These are phyloP conservation scores for sorghum (Sorghum bicolor) DNA, from an alignment of 176 grass and related monocot genomes.

Conservation along the genomic window DNA sequence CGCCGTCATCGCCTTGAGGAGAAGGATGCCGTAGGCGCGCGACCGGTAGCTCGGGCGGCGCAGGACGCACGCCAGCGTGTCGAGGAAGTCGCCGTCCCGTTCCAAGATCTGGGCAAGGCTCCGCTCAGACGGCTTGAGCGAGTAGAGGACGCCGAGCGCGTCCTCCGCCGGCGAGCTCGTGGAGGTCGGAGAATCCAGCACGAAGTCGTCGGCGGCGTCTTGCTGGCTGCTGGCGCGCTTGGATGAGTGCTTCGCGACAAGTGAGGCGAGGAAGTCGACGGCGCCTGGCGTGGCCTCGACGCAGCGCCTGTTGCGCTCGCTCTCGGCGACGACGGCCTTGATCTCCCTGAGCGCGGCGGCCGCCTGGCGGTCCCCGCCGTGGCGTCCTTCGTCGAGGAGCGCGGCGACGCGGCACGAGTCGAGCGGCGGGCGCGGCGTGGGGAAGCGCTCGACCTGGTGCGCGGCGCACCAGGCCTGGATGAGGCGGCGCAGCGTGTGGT, in stretches of 20 bases:
- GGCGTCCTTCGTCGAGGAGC: conserved; percentile 38
- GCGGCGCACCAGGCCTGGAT: conserved; percentile 80
- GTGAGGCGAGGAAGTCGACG: conserved; percentile 42
- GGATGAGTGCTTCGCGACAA: not conserved
- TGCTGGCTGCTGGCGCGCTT: not conserved
- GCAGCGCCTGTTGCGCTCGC: conserved; percentile 56
- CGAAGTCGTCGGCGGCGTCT: not conserved
- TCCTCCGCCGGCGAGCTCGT: conserved; percentile 46
- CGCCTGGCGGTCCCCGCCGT: not conserved
- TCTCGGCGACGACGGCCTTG: conserved; percentile 43
- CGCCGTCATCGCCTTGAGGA: conserved; percentile 42
- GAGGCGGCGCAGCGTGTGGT: conserved; percentile 87
- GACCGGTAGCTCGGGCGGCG: conserved; percentile 57
- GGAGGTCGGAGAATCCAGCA: conserved; percentile 23
- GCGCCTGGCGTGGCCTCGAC: conserved; percentile 36
- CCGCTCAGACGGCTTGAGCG: conserved; percentile 52
- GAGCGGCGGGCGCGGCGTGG: conserved; percentile 53
- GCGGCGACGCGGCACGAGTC: conserved; percentile 37
- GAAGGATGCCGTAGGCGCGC: conserved; percentile 35
- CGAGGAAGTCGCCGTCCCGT: conserved; percentile 20
- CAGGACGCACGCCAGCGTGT: conserved; percentile 36
- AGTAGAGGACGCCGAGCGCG: conserved; percentile 44
- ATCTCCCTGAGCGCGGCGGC: conserved; percentile 47
- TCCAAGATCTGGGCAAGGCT: conserved; percentile 27
- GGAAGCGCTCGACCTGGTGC: conserved; percentile 67